Evolutionary conservation across 371 early-diverging fungal species (phyloP), one percentile per base, ranked within the genome.

Genomic region (Batkoa obscura): DNA sequence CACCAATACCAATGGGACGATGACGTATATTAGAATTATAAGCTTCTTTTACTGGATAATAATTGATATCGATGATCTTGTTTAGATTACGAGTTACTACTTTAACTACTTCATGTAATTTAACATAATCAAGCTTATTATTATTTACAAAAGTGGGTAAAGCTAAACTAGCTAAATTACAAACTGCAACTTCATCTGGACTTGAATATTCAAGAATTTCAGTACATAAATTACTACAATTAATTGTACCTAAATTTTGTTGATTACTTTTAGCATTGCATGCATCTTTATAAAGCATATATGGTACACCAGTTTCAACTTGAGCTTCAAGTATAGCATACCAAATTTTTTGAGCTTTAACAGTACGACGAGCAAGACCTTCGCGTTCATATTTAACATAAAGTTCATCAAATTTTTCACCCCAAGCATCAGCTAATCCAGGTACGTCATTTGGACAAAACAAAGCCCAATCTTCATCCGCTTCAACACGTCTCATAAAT

Each of bases 221-320:
- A 52, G 79, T 79, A 62, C 88, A 87, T 48, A 87, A 66, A 63
- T 87, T 87, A 51, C 80, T 80, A 63, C 84, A 84, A 56, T 82
- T 73, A 70, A 99, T 97, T 2, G 94, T 96, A 48, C 99, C 99
- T 35, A 99, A 71, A 72, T 99, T 86, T 64, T 86, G 70, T 92
- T 94, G 90, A 78, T 93, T 93, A 42, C 84, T 86, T 38, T 58
- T 55, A 32, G n/a, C 13, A 47, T 62, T 62, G 50, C 62, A 62
- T 33, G 55, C 41, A 72, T 99, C 99, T 80, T 98, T 98, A 81
- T 98, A 99, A 34, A 96, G 79, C 90, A 99, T 98, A 71, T 90
- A 98, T 0, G 99, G 99, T 43, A 86, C 95, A 35, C 99, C 99
- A 8, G 99, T 99, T 72, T 99, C 99, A 42, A 92, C 92, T 73